These are phyloP conservation scores for Ophiostoma himal-ulmi DNA, from an alignment of 2,329 filamentous ascomycete species.

Conservation along the genomic window DNA sequence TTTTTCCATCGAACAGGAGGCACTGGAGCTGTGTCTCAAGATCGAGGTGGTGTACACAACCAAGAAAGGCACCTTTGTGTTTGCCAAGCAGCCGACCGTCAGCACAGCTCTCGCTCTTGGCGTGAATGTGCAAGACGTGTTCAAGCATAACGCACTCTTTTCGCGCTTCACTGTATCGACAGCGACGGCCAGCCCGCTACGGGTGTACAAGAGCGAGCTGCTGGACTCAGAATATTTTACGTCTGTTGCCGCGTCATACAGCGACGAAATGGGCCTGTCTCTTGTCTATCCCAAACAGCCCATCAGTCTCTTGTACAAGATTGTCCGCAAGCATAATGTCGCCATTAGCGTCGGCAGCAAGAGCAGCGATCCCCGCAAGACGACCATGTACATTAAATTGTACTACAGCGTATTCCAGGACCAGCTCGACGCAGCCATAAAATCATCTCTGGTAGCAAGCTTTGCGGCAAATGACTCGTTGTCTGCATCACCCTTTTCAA, in stretches of 20 bases:
- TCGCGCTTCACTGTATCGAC: conserved; percentile 89
- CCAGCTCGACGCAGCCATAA: conserved; percentile 55
- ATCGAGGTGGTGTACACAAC: conserved; percentile 73
- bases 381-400: conserved; percentile 61
- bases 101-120: conserved; percentile 75
- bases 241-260: conserved; percentile 51
- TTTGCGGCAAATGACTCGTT: background rate
- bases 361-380: conserved; percentile 25
- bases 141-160: conserved; percentile 75
- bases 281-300: conserved; percentile 76
- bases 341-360: background rate
- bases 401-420: conserved; percentile 72
- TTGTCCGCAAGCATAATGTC: conserved; percentile 49
- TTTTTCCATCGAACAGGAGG: conserved; percentile 75
- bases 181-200: conserved; percentile 66
- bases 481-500: background rate
- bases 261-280: conserved; percentile 36
- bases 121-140: conserved; percentile 94
- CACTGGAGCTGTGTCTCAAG: conserved; percentile 63
- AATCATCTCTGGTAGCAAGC: conserved; percentile 40
- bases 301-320: conserved; percentile 72
- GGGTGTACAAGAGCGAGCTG: conserved; percentile 65
- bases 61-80: conserved; percentile 57
- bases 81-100: conserved; percentile 57
- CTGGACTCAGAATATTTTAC: conserved; percentile 63